Base-by-base conservation (phyloP, 768 basidiomycete genomes). In the Lactarius vividus region DNA sequence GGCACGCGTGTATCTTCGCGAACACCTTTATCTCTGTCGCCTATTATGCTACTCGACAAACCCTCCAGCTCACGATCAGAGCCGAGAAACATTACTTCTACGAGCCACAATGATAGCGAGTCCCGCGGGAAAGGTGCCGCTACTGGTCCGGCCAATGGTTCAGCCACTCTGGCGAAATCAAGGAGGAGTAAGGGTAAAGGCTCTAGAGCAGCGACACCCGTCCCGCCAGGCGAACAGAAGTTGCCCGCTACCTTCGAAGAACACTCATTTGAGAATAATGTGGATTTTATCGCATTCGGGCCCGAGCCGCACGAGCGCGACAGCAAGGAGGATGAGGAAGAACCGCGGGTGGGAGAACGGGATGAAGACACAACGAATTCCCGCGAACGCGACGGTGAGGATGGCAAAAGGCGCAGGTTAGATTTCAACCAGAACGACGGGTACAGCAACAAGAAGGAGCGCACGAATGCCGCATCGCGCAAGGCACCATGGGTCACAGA, bases 401-500 rank as follows among this genome's bases (percentile, higher is more conserved):
- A 69, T n/a, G 75, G 73, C 56, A 72, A 74, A 62, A 88, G 84
- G 72, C 78, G 87, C 37, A 82, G 80, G 67, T 75, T 77, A 57
- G 84, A 81, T 55, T 74, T 80, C 59, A 83, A 84, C 70, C 75
- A 75, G 44, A 75, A 79, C 63, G 85, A 86, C 66, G 82, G 78
- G 23, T 82, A 81, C 68, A 78, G 77, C 70, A 84, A 77, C 77
- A 82, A 83, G 74, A 83, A 82, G 71, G 83, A 84, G 71, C 77
- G 82, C 37, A 72, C 79, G 58, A 78, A 84, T 56, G 83, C 83
- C 10, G 77, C 83, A 20, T 80, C 81, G 28, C 83, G 84, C 62
- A 84, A 82, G 71, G 81, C 79, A 31, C 83, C 72, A 61, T 97
- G 95, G 96, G 78, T 86, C 11, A 75, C 77, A 16, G 75, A 82